Percentiles rank a stretch among this genome's conserved stretches.
phyloP scores from a whole-genome alignment of 1,139 yeast species.

The Geotrichum citri-aurantii region DNA sequence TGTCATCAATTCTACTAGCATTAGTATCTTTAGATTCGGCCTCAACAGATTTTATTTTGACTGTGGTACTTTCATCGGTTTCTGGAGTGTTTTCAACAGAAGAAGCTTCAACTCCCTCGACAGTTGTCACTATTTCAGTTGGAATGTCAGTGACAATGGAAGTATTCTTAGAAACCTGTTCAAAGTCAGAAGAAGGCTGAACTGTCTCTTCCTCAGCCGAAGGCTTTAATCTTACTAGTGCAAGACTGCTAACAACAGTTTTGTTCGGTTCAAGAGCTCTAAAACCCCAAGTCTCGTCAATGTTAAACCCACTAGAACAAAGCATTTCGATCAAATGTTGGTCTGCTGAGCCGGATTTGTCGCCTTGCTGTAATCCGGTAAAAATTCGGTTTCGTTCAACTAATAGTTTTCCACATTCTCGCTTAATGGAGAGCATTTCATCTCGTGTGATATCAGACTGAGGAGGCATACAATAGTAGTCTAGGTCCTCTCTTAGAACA shows the following conservation, averaged over 20 bases:
- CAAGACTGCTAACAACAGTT: conserved; percentile 79
- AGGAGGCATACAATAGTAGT: conserved; percentile 86
- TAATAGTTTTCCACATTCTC: conserved; percentile 55
- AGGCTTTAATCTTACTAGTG: conserved; percentile 57
- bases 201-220: conserved; percentile 2
- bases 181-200: neutral
- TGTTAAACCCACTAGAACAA: conserved; percentile 74
- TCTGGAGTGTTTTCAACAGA: neutral
- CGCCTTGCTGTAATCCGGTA: conserved; percentile 50
- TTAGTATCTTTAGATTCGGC: neutral
- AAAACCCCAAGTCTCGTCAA: conserved; percentile 77
- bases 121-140: neutral
- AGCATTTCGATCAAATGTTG: conserved; percentile 93
- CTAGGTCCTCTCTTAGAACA: conserved; percentile 89
- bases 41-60: neutral
- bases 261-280: conserved; percentile 79
- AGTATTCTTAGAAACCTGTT: neutral
- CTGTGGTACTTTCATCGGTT: neutral
- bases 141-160: neutral
- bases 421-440: conserved; percentile 56
- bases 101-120: neutral
- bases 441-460: conserved; percentile 27
- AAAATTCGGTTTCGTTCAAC: conserved; percentile 54
- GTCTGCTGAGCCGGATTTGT: conserved; percentile 79
- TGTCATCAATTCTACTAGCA: neutral